Evolutionary conservation across 176 grass and related monocot species (phyloP).

Genomic region (Lolium perenne): DNA sequence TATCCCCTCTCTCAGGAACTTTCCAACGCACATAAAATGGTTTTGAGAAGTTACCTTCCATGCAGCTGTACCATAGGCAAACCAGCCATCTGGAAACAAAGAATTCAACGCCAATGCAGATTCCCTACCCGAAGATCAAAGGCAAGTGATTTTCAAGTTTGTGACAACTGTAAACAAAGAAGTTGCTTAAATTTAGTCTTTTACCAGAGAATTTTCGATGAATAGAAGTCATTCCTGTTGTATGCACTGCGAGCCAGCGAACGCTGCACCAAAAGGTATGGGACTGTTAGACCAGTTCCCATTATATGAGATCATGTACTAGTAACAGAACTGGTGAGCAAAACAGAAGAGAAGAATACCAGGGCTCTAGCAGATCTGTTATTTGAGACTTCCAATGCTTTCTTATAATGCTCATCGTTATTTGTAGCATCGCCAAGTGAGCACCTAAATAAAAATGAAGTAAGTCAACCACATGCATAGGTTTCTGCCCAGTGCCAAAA

Average conservation of each 20-base stretch:
- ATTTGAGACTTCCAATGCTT: slow-evolving; percentile 91
- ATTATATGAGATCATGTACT: neutral
- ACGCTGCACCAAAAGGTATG: slow-evolving; percentile 53
- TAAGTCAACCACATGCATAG: slow-evolving; percentile 9
- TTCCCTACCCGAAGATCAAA: slow-evolving; percentile 66
- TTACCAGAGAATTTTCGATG: slow-evolving; percentile 88
- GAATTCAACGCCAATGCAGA: slow-evolving; percentile 93
- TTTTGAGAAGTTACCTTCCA: slow-evolving; percentile 69
- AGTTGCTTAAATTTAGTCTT: slow-evolving; percentile 34
- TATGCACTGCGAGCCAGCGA: slow-evolving; percentile 88
- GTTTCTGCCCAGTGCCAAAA: neutral
- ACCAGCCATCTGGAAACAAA: slow-evolving; percentile 93
- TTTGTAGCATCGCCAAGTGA: slow-evolving; percentile 93
- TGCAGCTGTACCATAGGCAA: slow-evolving; percentile 87
- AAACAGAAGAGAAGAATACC: slow-evolving; percentile 56
- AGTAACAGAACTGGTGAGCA: slow-evolving; percentile 22
- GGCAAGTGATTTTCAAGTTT: neutral
- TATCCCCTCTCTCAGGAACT: slow-evolving; percentile 18
- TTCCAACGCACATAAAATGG: slow-evolving; percentile 15
- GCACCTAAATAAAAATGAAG: slow-evolving; percentile 66
- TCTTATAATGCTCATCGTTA: slow-evolving; percentile 80
- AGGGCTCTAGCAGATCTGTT: slow-evolving; percentile 89
- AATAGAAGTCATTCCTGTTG: slow-evolving; percentile 77
- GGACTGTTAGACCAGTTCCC: slow-evolving; percentile 21
- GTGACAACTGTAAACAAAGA: slow-evolving; percentile 33